Percentiles rank a stretch among this genome's conserved stretches.
Evolutionary conservation across 345 rosid species (phyloP).

Genomic region (Salix purpurea): DNA sequence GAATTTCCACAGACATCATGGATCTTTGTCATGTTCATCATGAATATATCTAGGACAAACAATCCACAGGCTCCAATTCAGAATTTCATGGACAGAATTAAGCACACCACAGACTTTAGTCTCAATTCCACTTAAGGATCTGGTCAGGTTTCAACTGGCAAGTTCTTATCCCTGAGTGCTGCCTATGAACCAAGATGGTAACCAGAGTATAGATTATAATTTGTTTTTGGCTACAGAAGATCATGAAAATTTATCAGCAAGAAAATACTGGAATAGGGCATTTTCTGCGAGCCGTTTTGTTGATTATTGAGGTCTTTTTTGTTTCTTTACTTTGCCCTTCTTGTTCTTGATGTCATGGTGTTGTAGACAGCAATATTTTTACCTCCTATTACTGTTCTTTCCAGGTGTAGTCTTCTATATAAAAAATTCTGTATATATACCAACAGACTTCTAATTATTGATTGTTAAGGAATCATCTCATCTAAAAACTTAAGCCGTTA

Average conservation of each 20-base stretch:
- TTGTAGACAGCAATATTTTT: not conserved
- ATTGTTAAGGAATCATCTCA: too few species aligned
- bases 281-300: not conserved
- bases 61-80: not conserved
- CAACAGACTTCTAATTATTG: not conserved
- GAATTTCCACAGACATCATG: not conserved
- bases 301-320: not conserved
- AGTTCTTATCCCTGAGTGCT: not conserved
- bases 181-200: not conserved
- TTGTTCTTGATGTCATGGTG: not conserved
- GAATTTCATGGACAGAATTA: not conserved
- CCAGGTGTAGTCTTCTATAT: not conserved
- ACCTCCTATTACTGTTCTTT: not conserved
- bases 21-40: not conserved
- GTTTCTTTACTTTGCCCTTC: not conserved
- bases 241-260: not conserved
- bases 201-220: not conserved
- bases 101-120: not conserved
- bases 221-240: not conserved
- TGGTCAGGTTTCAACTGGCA: not conserved
- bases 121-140: not conserved
- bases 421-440: not conserved
- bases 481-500: too few species aligned
- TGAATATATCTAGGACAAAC: not conserved
- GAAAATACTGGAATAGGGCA: not conserved